Evolutionary conservation across 495 filamentous ascomycete genomes (phyloP).

Genomic region (Aspergillus taichungensis): DNA sequence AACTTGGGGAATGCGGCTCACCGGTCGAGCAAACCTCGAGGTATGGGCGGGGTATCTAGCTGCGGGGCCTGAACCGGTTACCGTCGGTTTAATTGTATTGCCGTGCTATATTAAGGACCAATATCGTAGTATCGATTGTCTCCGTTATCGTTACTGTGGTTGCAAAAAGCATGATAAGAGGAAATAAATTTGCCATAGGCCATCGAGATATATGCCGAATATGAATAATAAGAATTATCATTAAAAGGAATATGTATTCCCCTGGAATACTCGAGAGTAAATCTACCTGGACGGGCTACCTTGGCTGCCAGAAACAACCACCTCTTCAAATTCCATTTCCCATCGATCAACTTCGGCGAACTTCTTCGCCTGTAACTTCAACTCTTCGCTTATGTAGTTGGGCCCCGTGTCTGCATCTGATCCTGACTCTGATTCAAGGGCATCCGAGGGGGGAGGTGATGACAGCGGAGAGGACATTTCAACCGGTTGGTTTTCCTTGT

Average conservation of each 20-base stretch:
- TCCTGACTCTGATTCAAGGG: slow-evolving; percentile 19
- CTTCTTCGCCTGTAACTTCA: slow-evolving; percentile 37
- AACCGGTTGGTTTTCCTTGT: slow-evolving; percentile 25
- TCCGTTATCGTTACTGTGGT: too few relatives aligned
- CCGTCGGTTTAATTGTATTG: not conserved
- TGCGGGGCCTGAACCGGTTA: slow-evolving; percentile 7
- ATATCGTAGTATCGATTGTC: too few relatives aligned
- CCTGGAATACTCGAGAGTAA: not conserved
- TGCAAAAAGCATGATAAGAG: too few relatives aligned
- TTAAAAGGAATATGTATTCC: not conserved
- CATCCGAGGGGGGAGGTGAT: slow-evolving; percentile 29
- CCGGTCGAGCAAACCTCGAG: not conserved
- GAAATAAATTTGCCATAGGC: too few relatives aligned
- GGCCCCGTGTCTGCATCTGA: slow-evolving; percentile 7
- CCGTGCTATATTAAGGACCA: too few relatives aligned
- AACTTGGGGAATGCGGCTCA: too few relatives aligned
- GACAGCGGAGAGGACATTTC: slow-evolving; percentile 30
- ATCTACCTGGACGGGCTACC: slow-evolving; percentile 4
- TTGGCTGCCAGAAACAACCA: slow-evolving; percentile 24
- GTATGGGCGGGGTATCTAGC: slow-evolving; percentile 1
- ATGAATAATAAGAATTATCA: not conserved
- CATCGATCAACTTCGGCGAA: slow-evolving; percentile 63
- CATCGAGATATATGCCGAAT: not conserved
- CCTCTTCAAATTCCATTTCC: slow-evolving; percentile 66
- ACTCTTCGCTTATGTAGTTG: slow-evolving; percentile 27